Evolutionary conservation across 73 alveolate genomes (phyloP).

Genomic region (Paramecium caudatum): DNA sequence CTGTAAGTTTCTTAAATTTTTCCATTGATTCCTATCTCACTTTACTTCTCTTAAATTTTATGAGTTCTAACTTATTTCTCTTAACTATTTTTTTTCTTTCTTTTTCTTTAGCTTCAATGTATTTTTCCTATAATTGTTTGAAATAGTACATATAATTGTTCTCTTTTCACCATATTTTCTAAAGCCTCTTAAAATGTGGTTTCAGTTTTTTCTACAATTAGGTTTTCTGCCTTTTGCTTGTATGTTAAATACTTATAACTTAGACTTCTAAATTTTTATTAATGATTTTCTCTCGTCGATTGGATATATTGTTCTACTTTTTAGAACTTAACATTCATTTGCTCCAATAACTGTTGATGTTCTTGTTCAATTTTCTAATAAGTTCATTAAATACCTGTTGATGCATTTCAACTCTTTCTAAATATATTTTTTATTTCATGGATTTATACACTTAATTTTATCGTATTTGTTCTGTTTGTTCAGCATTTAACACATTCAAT

Average conservation of each 20-base stretch:
- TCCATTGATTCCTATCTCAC: not conserved
- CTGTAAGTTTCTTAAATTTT: not conserved
- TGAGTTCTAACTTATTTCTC: not conserved
- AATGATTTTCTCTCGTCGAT: not conserved
- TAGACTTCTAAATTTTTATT: constrained; percentile 41
- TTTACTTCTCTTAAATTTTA: not conserved
- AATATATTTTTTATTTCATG: constrained; percentile 22
- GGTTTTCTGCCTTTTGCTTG: constrained; percentile 4
- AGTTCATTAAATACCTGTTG: not conserved
- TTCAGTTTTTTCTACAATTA: not conserved
- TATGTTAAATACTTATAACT: not conserved
- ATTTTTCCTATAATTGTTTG: not conserved
- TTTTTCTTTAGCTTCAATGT: constrained; percentile 1
- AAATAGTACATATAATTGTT: not conserved
- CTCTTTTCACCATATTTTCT: constrained; percentile 4
- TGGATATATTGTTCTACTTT: constrained; percentile 26
- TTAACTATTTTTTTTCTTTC: constrained; percentile 17
- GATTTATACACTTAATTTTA: constrained; percentile 13
- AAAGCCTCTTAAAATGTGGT: constrained; percentile 11
- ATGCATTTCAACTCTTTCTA: constrained; percentile 11
- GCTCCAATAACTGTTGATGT: not conserved
- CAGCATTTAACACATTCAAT: not conserved
- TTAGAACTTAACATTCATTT: constrained; percentile 3
- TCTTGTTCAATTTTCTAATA: constrained; percentile 2
- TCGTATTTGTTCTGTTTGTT: not conserved